Conservation (phyloP, 768 basidiomycete genomes). For the Mycena rebaudengoi region DNA sequence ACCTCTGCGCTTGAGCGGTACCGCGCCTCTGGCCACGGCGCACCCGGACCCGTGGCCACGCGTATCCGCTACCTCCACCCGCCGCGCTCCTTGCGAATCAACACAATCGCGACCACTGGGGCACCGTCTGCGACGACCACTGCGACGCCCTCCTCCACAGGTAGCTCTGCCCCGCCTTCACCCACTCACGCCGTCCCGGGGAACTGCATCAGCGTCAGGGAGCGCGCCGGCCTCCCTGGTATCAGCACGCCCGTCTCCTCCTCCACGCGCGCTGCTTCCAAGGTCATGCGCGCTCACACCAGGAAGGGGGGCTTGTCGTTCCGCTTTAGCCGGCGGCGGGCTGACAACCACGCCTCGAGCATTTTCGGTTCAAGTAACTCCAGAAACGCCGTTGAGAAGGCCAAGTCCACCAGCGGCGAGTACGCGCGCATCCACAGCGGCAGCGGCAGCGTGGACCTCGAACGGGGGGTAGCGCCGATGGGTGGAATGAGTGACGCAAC, state of each 20-base stretch:
- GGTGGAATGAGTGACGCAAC: constrained; percentile 32
- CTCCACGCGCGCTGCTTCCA: constrained; percentile 45
- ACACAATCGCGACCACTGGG: no score
- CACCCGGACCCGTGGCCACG: constrained; percentile 14
- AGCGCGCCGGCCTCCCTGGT: constrained; percentile 67
- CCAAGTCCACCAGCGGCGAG: neutral
- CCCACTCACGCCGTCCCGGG: constrained; percentile 53
- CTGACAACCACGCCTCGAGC: no score
- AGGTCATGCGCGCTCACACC: constrained; percentile 56
- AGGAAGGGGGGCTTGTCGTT: constrained; percentile 31
- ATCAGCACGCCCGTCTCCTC: constrained; percentile 36
- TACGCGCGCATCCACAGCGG: constrained; percentile 23
- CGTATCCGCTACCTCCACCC: constrained; percentile 40
- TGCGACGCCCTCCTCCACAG: no score
- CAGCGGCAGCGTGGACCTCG: constrained; percentile 29
- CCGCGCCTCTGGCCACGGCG: constrained; percentile 38
- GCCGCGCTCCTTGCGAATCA: constrained; percentile 17
- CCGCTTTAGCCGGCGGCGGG: neutral
- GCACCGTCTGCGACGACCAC: no score
- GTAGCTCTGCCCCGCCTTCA: constrained; percentile 29
- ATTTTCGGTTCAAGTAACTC: no score
- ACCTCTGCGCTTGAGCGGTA: constrained; percentile 62
- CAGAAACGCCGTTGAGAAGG: no score
- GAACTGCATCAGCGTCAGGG: constrained; percentile 66
- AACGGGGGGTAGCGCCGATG: constrained; percentile 27